Conservation (phyloP, 164 flowering plant species). For the Umbilicus rupestris region DNA sequence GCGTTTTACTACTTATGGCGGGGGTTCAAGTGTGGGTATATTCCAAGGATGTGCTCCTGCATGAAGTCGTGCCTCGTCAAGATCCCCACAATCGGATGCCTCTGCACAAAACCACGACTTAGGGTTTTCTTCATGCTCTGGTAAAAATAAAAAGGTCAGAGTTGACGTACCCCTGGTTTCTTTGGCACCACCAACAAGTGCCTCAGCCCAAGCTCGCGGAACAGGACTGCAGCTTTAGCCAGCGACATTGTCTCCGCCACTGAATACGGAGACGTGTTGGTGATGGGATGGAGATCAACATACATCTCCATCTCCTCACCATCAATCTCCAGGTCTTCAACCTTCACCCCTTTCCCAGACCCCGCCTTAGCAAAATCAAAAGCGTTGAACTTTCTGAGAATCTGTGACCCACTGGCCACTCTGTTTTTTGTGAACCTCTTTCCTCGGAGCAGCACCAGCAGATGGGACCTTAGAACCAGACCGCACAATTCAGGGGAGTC, state of each 20-base stretch:
- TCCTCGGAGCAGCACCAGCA: constrained; percentile 66
- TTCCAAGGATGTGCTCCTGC: constrained; percentile 67
- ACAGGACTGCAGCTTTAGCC: constrained; percentile 82
- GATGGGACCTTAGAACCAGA: constrained; percentile 72
- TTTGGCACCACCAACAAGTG: constrained; percentile 90
- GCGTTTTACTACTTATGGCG: not conserved
- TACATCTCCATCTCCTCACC: constrained; percentile 89
- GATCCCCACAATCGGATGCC: constrained; percentile 80
- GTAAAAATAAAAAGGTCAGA: not conserved
- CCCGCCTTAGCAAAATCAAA: constrained; percentile 89
- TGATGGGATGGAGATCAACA: constrained; percentile 92
- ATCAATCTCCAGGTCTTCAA: constrained; percentile 57
- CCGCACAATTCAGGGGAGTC: constrained; percentile 73
- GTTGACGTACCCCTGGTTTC: constrained; percentile 56
- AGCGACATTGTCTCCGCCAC: constrained; percentile 94
- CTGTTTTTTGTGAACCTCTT: constrained; percentile 44
- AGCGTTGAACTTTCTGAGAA: constrained; percentile 39
- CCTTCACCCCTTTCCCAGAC: constrained; percentile 67
- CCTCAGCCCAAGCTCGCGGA: constrained; percentile 73
- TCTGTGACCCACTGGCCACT: constrained; percentile 25
- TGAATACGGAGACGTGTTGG: constrained; percentile 80
- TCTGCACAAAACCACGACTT: too few relatives aligned
- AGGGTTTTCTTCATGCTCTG: too few relatives aligned
- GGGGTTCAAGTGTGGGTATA: constrained; percentile 37
- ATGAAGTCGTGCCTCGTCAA: constrained; percentile 86